Evolutionary conservation across 352 stramenopile genomes (phyloP), one percentile per base, ranked within the genome.

Genomic region (Pythium brassicae): DNA sequence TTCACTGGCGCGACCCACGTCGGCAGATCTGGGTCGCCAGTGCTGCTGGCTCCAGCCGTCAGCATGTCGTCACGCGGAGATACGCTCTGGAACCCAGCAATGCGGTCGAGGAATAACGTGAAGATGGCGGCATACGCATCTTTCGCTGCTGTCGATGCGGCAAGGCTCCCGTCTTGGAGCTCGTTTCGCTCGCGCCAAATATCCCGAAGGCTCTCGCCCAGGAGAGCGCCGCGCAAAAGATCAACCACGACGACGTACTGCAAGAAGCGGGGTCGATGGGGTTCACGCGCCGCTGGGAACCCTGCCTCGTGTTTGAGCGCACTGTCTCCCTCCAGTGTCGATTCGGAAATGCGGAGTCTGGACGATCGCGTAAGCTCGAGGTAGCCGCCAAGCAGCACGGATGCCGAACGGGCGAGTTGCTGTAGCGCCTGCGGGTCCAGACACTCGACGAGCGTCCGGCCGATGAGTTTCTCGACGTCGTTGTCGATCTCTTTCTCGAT

Each of bases 221-320:
- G 52, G 42, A 76, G 59, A 29, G 64, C 57, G n/a, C 66, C 55
- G 42, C 73, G 73, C 29, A 84, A 47, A 45, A 62, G 73, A 49
- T 86, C 76, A 22, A 76, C 29, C 8, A 73, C 69, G 25, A 78
- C 53, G 2, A 55, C 71, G 51, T 74, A 79, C 51, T 62, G 63
- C 11, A 72, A 34, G n/a, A 76, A 74, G 10, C 49, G n/a, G 23
- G 25, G 25, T 3, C 22, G 44, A 32, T n/a, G n/a, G n/a, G 3
- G 32, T 37, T 37, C 32, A 37, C 32, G 14, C 6, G 26, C 22
- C 34, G 37, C 3, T 11, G 42, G n/a, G n/a, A n/a, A n/a, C n/a
- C n/a, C n/a, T n/a, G n/a, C n/a, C n/a, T n/a, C n/a, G n/a, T n/a
- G n/a, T 27, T 17, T 20, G 52, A 14, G 35, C 60, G 27, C 27